Conservation (phyloP, 805 yeast genomes). For the Candida koratica region DNA sequence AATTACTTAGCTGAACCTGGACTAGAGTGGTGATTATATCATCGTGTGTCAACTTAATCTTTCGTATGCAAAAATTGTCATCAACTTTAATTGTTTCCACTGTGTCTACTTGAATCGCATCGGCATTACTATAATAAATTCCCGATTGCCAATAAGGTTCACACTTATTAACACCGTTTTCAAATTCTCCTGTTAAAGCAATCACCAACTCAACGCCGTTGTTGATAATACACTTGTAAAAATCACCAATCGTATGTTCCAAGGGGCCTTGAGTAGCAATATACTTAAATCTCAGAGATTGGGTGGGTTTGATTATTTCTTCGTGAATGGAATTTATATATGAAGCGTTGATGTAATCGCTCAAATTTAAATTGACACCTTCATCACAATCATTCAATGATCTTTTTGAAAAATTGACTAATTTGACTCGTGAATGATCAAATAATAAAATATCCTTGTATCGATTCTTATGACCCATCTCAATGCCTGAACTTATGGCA, state of each 20-base stretch:
- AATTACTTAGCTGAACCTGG: constrained; percentile 72
- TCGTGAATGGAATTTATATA: constrained; percentile 37
- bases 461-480: constrained; percentile 75
- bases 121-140: constrained; percentile 33
- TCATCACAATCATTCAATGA: background rate
- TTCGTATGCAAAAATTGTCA: constrained; percentile 31
- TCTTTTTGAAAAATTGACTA: constrained; percentile 21
- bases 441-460: constrained; percentile 86
- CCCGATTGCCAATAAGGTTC: constrained; percentile 72
- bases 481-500: constrained; percentile 69
- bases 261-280: constrained; percentile 93
- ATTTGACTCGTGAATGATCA: constrained; percentile 77
- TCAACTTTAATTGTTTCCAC: constrained; percentile 13
- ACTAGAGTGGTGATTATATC: constrained; percentile 35
- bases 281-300: constrained; percentile 18
- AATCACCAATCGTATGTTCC: constrained; percentile 68
- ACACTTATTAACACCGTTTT: constrained; percentile 78
- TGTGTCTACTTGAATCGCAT: constrained; percentile 25
- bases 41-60: constrained; percentile 21
- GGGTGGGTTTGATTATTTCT: constrained; percentile 1
- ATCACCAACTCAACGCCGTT: constrained; percentile 63
- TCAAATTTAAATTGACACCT: background rate
- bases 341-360: constrained; percentile 85
- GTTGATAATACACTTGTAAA: constrained; percentile 73
- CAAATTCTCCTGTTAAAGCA: constrained; percentile 71